Percentiles rank a stretch among this genome's conserved stretches.
Evolutionary conservation across 73 alveolate genomes (phyloP).

Genomic region (Diophrys sp.): DNA sequence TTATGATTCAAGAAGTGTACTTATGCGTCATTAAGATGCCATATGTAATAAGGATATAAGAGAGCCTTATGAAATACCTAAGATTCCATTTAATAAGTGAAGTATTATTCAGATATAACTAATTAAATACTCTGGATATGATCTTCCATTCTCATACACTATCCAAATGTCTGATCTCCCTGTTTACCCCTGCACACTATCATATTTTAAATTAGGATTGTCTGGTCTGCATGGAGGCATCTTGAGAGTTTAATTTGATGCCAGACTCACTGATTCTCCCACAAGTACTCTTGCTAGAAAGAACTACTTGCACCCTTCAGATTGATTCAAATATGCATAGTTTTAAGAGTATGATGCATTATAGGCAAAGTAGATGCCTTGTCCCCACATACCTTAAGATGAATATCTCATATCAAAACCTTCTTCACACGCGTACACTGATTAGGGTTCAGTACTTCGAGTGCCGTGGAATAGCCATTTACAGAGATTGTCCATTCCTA

Average conservation of each 20-base stretch:
- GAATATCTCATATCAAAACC: slow-evolving; percentile 55
- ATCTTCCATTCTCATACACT: slow-evolving; percentile 15
- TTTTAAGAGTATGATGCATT: slow-evolving; percentile 31
- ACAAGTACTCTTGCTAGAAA: slow-evolving; percentile 20
- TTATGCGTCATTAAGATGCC: too few relatives aligned
- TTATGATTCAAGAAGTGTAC: too few relatives aligned
- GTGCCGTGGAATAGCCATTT: slow-evolving; percentile 54
- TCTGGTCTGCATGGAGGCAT: slow-evolving; percentile 2
- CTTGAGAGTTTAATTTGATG: neutral
- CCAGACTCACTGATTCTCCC: slow-evolving; percentile 15
- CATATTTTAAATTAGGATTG: slow-evolving; percentile 2
- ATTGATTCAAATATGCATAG: neutral
- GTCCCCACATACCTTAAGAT: slow-evolving; percentile 41
- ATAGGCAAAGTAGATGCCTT: slow-evolving; percentile 54
- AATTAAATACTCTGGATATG: slow-evolving; percentile 14
- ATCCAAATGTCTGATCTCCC: neutral
- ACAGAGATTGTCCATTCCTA: too few relatives aligned
- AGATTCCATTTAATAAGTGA: too few relatives aligned
- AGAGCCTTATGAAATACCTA: too few relatives aligned
- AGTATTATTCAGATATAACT: too few relatives aligned
- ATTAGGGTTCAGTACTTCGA: slow-evolving; percentile 21
- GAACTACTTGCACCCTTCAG: slow-evolving; percentile 12
- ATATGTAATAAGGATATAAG: too few relatives aligned
- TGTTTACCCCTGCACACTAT: slow-evolving; percentile 2
- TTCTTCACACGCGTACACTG: slow-evolving; percentile 27